Conservation (phyloP, 768 basidiomycete genomes). For the Psilocybe azurescens region DNA sequence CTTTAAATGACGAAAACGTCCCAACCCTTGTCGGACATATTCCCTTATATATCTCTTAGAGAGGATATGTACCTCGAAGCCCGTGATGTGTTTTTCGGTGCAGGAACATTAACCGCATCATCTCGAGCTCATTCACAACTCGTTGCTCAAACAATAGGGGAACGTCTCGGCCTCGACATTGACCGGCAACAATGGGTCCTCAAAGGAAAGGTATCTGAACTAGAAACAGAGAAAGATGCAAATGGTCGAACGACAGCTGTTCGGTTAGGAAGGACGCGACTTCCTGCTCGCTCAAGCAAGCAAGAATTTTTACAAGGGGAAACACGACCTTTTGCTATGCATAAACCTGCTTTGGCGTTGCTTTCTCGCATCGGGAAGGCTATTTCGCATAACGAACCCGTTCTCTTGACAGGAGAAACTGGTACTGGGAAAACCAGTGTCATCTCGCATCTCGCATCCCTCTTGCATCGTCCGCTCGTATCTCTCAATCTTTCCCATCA, state of each 20-base stretch:
- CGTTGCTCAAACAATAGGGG: slow-evolving; percentile 60
- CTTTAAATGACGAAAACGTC: slow-evolving; percentile 22
- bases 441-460: slow-evolving; percentile 83
- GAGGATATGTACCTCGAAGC: slow-evolving; percentile 92
- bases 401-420: slow-evolving; percentile 95
- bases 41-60: slow-evolving; percentile 75
- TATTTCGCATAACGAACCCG: slow-evolving; percentile 76
- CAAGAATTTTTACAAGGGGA: slow-evolving; percentile 35
- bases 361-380: slow-evolving; percentile 82
- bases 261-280: slow-evolving; percentile 64
- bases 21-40: slow-evolving; percentile 47
- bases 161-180: slow-evolving; percentile 65
- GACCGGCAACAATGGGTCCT: slow-evolving; percentile 80
- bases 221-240: slow-evolving; percentile 69
- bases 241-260: slow-evolving; percentile 66
- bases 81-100: slow-evolving; percentile 90
- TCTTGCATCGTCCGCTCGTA: slow-evolving; percentile 77
- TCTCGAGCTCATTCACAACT: slow-evolving; percentile 53
- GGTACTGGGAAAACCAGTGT: slow-evolving; percentile 99
- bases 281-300: slow-evolving; percentile 51
- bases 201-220: slow-evolving; percentile 64
- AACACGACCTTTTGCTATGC: slow-evolving; percentile 82
- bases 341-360: slow-evolving; percentile 80
- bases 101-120: slow-evolving; percentile 56
- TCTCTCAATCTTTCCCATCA: slow-evolving; percentile 96